Conservation (phyloP, 352 stramenopile species). For the Phytophthora hibernalis region DNA sequence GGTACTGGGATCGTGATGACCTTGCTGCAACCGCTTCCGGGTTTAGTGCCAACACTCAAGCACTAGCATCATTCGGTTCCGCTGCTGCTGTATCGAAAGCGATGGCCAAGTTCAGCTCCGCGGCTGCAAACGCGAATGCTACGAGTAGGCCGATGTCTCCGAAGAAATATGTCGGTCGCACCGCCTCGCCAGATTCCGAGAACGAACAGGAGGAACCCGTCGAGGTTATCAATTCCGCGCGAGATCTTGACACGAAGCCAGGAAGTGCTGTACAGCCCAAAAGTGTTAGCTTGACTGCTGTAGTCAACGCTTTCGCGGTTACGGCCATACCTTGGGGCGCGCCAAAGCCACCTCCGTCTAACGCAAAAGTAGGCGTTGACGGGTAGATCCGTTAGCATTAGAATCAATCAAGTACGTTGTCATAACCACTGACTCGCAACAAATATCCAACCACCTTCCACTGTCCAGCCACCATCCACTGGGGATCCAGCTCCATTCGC, state of each 20-base stretch:
- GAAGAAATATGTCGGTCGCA: slow-evolving; percentile 28
- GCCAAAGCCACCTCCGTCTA: slow-evolving; percentile 16
- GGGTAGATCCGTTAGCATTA: slow-evolving; percentile 26
- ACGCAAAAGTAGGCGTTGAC: slow-evolving; percentile 37
- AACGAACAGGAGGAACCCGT: slow-evolving; percentile 42
- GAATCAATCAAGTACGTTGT: slow-evolving; percentile 1
- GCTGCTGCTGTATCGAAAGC: slow-evolving; percentile 35
- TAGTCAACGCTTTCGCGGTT: slow-evolving; percentile 24
- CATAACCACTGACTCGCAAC: no score
- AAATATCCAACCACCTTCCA: no score
- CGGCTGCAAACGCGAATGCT: slow-evolving; percentile 14
- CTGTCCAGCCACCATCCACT: no score
- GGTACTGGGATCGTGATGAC: slow-evolving; percentile 66
- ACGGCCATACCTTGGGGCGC: slow-evolving; percentile 25
- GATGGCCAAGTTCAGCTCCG: slow-evolving; percentile 31
- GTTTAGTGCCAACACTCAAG: slow-evolving; percentile 28
- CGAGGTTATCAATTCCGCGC: slow-evolving; percentile 46
- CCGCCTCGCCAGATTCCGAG: slow-evolving; percentile 17
- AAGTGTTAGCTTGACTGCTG: slow-evolving; percentile 6
- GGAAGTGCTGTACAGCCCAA: neutral
- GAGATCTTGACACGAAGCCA: slow-evolving; percentile 41
- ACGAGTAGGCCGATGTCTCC: slow-evolving; percentile 19
- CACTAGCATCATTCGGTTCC: slow-evolving; percentile 33
- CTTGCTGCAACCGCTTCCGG: slow-evolving; percentile 22
- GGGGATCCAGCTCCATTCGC: slow-evolving; percentile 4